Conservation (phyloP, 768 basidiomycete genomes). For the Suillus decipiens region DNA sequence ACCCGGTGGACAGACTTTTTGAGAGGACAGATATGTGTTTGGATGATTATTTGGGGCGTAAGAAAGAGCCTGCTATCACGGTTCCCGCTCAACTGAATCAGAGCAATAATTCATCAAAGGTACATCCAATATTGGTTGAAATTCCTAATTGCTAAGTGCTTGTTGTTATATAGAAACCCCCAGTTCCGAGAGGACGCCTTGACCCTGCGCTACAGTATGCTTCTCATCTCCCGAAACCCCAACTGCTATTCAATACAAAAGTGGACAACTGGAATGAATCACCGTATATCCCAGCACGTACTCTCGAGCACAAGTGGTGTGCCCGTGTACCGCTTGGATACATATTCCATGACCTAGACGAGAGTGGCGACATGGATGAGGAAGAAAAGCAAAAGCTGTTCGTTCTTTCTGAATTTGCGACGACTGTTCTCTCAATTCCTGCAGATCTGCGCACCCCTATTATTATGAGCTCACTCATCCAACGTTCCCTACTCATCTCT, state of each 20-base stretch:
- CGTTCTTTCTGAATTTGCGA: background rate
- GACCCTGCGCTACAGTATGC: slow-evolving; percentile 75
- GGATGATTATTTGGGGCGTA: slow-evolving; percentile 74
- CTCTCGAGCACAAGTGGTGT: slow-evolving; percentile 75
- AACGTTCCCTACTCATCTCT: slow-evolving; percentile 70
- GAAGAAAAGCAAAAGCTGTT: slow-evolving; percentile 24
- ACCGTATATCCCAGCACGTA: slow-evolving; percentile 61
- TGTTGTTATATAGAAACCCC: slow-evolving; percentile 31
- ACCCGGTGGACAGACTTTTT: slow-evolving; percentile 79
- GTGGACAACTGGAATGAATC: slow-evolving; percentile 56
- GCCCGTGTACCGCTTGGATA: slow-evolving; percentile 83
- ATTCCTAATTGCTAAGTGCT: slow-evolving; percentile 4
- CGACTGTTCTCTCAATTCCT: background rate
- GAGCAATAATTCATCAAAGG: slow-evolving; percentile 33
- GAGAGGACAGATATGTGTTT: slow-evolving; percentile 86
- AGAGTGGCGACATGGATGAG: slow-evolving; percentile 16
- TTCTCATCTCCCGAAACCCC: slow-evolving; percentile 77
- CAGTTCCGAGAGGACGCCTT: slow-evolving; percentile 42
- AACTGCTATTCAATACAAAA: slow-evolving; percentile 64
- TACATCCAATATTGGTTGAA: slow-evolving; percentile 15
- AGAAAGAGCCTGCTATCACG: slow-evolving; percentile 64
- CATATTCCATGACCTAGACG: slow-evolving; percentile 41
- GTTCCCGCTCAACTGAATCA: slow-evolving; percentile 44
- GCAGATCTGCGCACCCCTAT: slow-evolving; percentile 70
- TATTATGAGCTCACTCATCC: slow-evolving; percentile 81